Evolutionary conservation across 176 grass and related monocot species (phyloP).

Genomic region (Cenchrus purpureus): DNA sequence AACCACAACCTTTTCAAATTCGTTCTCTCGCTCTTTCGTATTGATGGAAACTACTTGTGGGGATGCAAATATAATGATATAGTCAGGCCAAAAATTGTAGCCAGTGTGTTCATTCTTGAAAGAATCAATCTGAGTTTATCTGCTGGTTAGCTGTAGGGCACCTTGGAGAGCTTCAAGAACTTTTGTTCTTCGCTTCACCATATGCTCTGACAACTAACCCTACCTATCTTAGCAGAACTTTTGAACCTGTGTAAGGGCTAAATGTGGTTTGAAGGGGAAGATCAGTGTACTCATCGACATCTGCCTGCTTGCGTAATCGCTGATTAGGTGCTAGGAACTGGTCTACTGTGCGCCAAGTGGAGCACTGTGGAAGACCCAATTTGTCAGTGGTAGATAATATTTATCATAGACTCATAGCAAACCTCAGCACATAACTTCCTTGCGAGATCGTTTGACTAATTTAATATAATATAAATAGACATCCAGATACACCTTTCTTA

Average conservation of each 20-base stretch:
- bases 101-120: background rate
- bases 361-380: background rate
- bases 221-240: background rate
- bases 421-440: background rate
- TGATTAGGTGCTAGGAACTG: background rate
- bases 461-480: conserved; percentile 7
- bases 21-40: background rate
- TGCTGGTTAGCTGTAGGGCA: background rate
- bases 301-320: background rate
- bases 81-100: background rate
- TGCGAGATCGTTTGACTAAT: conserved; percentile 24
- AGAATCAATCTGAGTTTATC: background rate
- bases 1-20: conserved; percentile 10
- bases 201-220: background rate
- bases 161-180: background rate
- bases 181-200: background rate
- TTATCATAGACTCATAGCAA: background rate
- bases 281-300: background rate
- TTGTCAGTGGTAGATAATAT: conserved; percentile 9
- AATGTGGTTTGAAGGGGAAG: background rate
- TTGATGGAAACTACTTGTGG: background rate
- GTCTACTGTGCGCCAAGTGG: background rate
- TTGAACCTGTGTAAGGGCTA: conserved; percentile 12
- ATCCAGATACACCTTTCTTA: conserved; percentile 5
- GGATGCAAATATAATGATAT: background rate